Evolutionary conservation across 495 filamentous ascomycete species (phyloP).

Genomic region (Hypoxylon subgilvum): DNA sequence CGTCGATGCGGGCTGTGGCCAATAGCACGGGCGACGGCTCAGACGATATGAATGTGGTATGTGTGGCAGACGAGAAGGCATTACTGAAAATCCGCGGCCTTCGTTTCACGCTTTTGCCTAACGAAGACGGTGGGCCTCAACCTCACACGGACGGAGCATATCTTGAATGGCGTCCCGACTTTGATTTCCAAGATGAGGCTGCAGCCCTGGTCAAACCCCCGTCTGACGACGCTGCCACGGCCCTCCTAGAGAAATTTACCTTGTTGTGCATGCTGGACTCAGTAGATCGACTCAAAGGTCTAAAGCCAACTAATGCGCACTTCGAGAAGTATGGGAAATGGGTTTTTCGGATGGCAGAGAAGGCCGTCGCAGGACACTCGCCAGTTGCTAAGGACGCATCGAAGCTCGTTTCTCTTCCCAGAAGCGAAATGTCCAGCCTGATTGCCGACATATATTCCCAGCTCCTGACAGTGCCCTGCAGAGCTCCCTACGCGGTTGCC

Average conservation of each 20-base stretch:
- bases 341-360: slow-evolving; percentile 18
- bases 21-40: slow-evolving; percentile 1
- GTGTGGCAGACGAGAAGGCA: slow-evolving; percentile 4
- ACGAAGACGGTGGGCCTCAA: neutral
- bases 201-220: slow-evolving; percentile 20
- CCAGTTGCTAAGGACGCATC: neutral
- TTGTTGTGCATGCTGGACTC: slow-evolving; percentile 38
- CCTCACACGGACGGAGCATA: slow-evolving; percentile 11
- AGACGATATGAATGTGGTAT: slow-evolving; percentile 13
- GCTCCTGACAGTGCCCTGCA: neutral
- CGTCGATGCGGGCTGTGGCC: neutral
- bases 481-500: slow-evolving; percentile 1
- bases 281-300: slow-evolving; percentile 11
- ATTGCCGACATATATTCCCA: neutral
- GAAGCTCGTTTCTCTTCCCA: neutral
- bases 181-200: slow-evolving; percentile 35
- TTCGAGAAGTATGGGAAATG: slow-evolving; percentile 35
- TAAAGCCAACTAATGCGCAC: slow-evolving; percentile 18
- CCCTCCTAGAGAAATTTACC: slow-evolving; percentile 25
- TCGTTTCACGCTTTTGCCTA: neutral
- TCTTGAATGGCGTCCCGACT: slow-evolving; percentile 40
- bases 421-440: neutral
- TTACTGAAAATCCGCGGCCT: neutral
- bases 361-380: neutral
- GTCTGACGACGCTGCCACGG: neutral